Percentiles rank a stretch among this genome's conserved stretches.
Evolutionary conservation across 495 filamentous ascomycete genomes (phyloP).

Genomic region (Letharia lupina): DNA sequence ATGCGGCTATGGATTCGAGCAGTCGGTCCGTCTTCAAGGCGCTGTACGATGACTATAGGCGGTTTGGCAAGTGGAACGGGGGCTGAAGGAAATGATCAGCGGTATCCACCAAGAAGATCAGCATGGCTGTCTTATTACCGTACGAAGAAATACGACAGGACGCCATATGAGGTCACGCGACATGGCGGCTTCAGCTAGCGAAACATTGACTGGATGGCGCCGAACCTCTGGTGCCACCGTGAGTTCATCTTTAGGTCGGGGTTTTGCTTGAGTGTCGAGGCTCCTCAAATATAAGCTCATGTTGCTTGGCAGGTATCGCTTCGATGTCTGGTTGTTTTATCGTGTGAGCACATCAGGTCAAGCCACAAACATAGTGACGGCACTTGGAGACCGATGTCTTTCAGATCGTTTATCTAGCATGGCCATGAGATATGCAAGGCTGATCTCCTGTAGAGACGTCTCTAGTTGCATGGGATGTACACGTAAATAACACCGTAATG

Average conservation of each 20-base stretch:
- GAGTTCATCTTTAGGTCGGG: neutral
- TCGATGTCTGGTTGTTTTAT: neutral
- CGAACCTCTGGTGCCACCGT: neutral
- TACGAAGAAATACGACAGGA: neutral
- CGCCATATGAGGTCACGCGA: constrained; percentile 3
- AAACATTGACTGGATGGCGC: neutral
- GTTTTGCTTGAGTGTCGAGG: neutral
- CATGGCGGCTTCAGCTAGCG: neutral
- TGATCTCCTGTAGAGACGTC: neutral
- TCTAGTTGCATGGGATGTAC: neutral
- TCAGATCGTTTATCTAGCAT: neutral
- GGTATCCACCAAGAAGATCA: neutral
- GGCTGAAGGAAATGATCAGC: constrained; percentile 28
- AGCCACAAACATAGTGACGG: neutral
- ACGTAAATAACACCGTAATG: neutral
- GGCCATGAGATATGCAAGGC: neutral
- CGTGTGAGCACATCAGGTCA: neutral
- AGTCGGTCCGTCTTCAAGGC: constrained; percentile 63
- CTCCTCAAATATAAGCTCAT: neutral
- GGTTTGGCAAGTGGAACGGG: constrained; percentile 63
- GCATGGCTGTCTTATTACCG: neutral
- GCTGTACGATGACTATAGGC: constrained; percentile 59
- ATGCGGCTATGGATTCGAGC: constrained; percentile 58
- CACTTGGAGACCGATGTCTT: neutral
- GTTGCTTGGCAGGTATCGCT: neutral